These are phyloP conservation scores for Picea glauca DNA, from an alignment of 75 land plant genomes.

Conservation along the genomic window DNA sequence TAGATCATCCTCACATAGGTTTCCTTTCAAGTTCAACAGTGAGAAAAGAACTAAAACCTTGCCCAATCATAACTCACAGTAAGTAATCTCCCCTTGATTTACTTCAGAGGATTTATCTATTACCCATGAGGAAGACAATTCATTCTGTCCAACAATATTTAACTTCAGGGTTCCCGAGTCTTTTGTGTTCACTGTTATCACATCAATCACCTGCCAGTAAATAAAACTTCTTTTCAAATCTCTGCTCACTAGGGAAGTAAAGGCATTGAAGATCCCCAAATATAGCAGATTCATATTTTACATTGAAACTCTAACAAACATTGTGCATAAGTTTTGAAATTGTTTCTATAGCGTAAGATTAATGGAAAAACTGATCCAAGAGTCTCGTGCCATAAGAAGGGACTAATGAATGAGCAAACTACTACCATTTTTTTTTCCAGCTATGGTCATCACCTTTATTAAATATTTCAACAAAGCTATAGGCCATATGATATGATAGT, in stretches of 20 bases:
- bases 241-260: not conserved
- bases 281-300: not conserved
- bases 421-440: too few relatives aligned
- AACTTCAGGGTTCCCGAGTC: conserved; percentile 72
- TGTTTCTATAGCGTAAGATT: too few relatives aligned
- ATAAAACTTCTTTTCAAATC: not conserved
- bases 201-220: conserved; percentile 64
- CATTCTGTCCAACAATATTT: conserved; percentile 59
- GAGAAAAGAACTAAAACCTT: not conserved
- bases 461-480: too few relatives aligned
- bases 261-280: not conserved
- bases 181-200: conserved; percentile 46
- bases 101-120: conserved; percentile 33
- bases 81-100: conserved; percentile 5
- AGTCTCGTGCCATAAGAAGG: too few relatives aligned
- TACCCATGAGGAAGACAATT: conserved; percentile 82
- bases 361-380: too few relatives aligned
- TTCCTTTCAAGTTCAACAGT: not conserved
- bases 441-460: too few relatives aligned
- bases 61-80: not conserved
- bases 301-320: too few relatives aligned
- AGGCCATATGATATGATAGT: too few relatives aligned
- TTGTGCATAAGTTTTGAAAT: too few relatives aligned
- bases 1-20: not conserved
- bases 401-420: too few relatives aligned